phyloP scores from a whole-genome alignment of 371 early-diverging fungal species.

The Haplosporangium sp. region DNA sequence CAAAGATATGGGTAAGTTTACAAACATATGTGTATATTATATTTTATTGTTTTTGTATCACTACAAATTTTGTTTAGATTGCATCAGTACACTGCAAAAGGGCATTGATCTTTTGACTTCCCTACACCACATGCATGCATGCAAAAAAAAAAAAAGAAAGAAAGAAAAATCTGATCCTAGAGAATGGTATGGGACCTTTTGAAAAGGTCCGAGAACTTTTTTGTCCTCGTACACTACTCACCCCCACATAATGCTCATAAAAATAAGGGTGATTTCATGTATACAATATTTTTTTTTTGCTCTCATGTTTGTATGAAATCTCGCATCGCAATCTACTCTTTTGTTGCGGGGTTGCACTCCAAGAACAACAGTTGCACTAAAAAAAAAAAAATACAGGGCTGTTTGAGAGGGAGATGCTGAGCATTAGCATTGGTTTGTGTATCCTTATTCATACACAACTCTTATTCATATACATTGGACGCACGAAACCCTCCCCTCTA shows the following conservation, averaged over 20 bases:
- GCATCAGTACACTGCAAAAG: too few species aligned
- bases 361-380: too few species aligned
- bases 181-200: neutral
- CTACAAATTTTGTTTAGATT: neutral
- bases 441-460: too few species aligned
- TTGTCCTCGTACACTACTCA: neutral
- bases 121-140: too few species aligned
- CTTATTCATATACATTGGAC: neutral
- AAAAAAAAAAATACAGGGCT: too few species aligned
- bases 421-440: too few species aligned
- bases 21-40: neutral
- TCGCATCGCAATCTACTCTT: too few species aligned
- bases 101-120: too few species aligned
- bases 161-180: neutral
- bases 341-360: too few species aligned
- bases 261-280: neutral
- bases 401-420: too few species aligned
- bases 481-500: too few species aligned
- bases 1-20: constrained; percentile 28
- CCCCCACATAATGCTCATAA: neutral
- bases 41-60: constrained; percentile 2
- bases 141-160: neutral
- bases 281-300: neutral
- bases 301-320: constrained; percentile 1
- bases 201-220: neutral